Evolutionary conservation across 1,284 basidiomycete genomes (phyloP), one percentile per base, ranked within the genome.

Genomic region (Apiotrichum akiyoshidainum): DNA sequence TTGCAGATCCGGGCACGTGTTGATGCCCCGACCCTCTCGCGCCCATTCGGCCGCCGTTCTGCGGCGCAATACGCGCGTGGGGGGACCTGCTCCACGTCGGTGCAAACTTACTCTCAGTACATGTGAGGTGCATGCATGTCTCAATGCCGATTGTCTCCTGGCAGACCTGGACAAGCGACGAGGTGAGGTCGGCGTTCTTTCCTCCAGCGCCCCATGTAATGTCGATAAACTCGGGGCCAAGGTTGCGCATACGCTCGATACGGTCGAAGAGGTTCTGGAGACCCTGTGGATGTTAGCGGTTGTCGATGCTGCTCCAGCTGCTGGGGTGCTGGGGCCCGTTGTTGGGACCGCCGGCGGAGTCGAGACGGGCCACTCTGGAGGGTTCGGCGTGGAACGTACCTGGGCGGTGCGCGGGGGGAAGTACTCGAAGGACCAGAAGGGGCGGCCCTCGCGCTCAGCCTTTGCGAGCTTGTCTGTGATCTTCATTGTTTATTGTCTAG

Each of bases 191-290:
- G 52, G 92, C 93, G 22, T 93, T 95, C 62, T 93, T 85, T 58
- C 94, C 94, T 56, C 94, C 94, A 50, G 94, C 94, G 79, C 96
- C 95, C 93, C 91, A 98, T 74, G 94, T 99, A 73, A 99, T 96
- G 77, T 99, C 94, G 70, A 98, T 90, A 74, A 98, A 99, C 79
- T 96, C 95, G 17, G 96, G 96, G 5, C 96, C 96, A 47, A 97
- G 81, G 26, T 86, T 85, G 59, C 92, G 85, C 95, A 99, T 99
- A 67, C 96, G 90, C 79, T 97, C 93, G 79, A 98, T 95, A 71
- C 95, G 92, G 79, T 97, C 95, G 61, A 92, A 81, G 34, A 97
- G 81, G 76, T 97, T 97, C 86, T 94, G 90, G 34, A 95, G 81
- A 67, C 92, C 92, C 89, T 93, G 65, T 35, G 11, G 26, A 61